Base-by-base conservation (phyloP, 2,329 filamentous ascomycete genomes). In the Lasiodiplodia theobromae region DNA sequence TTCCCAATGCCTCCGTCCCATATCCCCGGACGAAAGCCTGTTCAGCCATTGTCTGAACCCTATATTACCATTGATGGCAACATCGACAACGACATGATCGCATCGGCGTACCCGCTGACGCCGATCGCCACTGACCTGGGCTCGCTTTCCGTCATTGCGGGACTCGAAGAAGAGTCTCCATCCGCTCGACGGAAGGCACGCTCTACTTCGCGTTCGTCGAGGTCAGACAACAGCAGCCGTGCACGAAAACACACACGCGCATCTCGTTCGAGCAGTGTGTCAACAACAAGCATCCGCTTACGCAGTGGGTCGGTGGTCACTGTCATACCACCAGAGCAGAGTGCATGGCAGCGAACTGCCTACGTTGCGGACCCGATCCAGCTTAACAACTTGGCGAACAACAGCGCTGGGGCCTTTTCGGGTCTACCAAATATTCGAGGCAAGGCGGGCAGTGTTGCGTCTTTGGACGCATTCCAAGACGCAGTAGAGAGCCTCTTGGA, bases 281-380 rank as follows among this genome's bases (percentile, higher is more conserved):
- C 52, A n/a, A 56, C 65, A 11, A 63, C 67, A 1, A 54, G 58
- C 37, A 68, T 68, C 37, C 67, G 58, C 51, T 71, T 78, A 47
- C 73, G 74, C 60, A 76, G 72, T 54, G 76, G 75, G 37, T 79
- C 78, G 7, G 72, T 77, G 14, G 71, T 79, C 34, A 79, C 77
- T 0, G 75, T 79, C 16, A 73, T 73, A 28, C 73, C 77, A 14
- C 77, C 75, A 2, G 78, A 80, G 68, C 65, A 75, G 18, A 77
- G 73, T 4, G 74, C 78, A 31, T 80, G 76, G 76, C 70, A 76
- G 64, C 71, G 73, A 10, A 73, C 76, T 11, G 68, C 79, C 16
- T 83, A 84, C 72, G 69, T 82, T 28, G 79, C 81, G 44, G 82
- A 82, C 11, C 78, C 79, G 1, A 82, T 84, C 62, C 75, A 75